phyloP scores from a whole-genome alignment of 1,139 yeast species.

The Yamadazyma spencermartinsiae region DNA sequence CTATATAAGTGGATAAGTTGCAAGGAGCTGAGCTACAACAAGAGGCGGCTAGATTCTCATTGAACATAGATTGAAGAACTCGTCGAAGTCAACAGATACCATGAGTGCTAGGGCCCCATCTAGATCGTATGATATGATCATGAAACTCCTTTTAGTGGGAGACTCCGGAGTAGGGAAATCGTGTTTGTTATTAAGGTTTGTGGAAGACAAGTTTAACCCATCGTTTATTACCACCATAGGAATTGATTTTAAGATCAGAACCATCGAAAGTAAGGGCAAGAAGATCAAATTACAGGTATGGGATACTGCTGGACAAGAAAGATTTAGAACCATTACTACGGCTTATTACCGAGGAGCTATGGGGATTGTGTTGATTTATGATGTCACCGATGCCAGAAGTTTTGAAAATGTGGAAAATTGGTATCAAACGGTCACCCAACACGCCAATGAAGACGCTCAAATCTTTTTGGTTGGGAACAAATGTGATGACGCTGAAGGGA shows the following conservation, averaged over 20 bases:
- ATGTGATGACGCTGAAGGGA: slow-evolving; percentile 78
- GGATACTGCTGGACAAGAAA: slow-evolving; percentile 99
- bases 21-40: too few species aligned
- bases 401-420: slow-evolving; percentile 86
- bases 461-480: slow-evolving; percentile 93
- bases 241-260: slow-evolving; percentile 95
- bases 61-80: too few species aligned
- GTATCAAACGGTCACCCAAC: slow-evolving; percentile 93
- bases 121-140: slow-evolving; percentile 88
- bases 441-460: slow-evolving; percentile 95
- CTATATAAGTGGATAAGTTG: too few species aligned
- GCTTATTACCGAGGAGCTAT: slow-evolving; percentile 98
- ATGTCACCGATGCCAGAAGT: slow-evolving; percentile 92
- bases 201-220: slow-evolving; percentile 96
- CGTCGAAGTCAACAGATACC: slow-evolving; percentile 3
- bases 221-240: slow-evolving; percentile 97
- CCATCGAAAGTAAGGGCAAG: slow-evolving; percentile 90
- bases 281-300: slow-evolving; percentile 93
- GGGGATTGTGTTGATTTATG: slow-evolving; percentile 96
- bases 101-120: slow-evolving; percentile 66
- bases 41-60: too few species aligned
- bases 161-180: slow-evolving; percentile 98
- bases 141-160: slow-evolving; percentile 91
- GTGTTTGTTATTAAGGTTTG: slow-evolving; percentile 88
- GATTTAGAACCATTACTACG: slow-evolving; percentile 96